Conservation (phyloP, 306 rosid genomes). For the Canavalia gladiata region DNA sequence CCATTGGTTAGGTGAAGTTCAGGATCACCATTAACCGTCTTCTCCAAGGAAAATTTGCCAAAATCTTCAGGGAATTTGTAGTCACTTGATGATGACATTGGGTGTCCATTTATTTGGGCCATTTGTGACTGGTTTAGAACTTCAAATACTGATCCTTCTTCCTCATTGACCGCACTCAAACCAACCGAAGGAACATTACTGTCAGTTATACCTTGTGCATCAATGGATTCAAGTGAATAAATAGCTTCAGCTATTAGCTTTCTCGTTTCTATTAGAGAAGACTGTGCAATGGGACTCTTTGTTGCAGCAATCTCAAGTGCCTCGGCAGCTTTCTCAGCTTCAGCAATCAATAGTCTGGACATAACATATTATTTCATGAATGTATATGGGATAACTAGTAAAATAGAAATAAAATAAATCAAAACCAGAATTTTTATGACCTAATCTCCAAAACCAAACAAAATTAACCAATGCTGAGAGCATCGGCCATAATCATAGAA, state of each 20-base stretch:
- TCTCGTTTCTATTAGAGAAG: slow-evolving; percentile 86
- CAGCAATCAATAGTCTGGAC: slow-evolving; percentile 84
- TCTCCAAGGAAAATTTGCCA: slow-evolving; percentile 56
- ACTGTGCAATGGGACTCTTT: slow-evolving; percentile 80
- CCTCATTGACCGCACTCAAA: slow-evolving; percentile 48
- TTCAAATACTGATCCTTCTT: slow-evolving; percentile 37
- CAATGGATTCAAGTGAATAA: slow-evolving; percentile 77
- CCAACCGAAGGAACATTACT: slow-evolving; percentile 50
- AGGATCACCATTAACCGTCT: slow-evolving; percentile 55
- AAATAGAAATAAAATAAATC: slow-evolving; percentile 33
- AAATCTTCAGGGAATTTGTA: slow-evolving; percentile 58
- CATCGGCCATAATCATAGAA: slow-evolving; percentile 30
- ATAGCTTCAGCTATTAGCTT: slow-evolving; percentile 95
- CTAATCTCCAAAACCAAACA: slow-evolving; percentile 31
- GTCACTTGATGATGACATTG: slow-evolving; percentile 40
- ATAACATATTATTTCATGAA: slow-evolving; percentile 44
- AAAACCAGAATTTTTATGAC: slow-evolving; percentile 34
- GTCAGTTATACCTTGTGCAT: slow-evolving; percentile 49
- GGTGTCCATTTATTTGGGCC: slow-evolving; percentile 65
- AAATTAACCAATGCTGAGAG: slow-evolving; percentile 25
- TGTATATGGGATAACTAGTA: not conserved
- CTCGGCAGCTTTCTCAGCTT: slow-evolving; percentile 96
- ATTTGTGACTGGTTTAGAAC: slow-evolving; percentile 48
- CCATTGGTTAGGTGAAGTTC: slow-evolving; percentile 56
- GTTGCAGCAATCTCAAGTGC: slow-evolving; percentile 87